These are phyloP conservation scores for Monilinia fructicola DNA, from an alignment of 2,329 filamentous ascomycete species.

Conservation along the genomic window DNA sequence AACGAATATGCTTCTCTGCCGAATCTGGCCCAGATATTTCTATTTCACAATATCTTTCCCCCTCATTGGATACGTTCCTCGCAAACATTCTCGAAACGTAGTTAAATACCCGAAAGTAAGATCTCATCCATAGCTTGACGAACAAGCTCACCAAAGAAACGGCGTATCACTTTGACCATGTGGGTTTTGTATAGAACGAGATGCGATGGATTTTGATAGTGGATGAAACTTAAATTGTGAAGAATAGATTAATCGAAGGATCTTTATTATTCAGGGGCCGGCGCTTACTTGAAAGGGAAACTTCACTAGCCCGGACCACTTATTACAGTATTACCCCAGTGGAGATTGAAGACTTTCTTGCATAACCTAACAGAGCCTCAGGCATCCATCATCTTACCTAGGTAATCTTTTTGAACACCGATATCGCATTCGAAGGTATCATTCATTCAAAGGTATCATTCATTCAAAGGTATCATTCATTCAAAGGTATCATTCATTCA, in stretches of 20 bases:
- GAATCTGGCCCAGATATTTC: not conserved
- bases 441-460: no score
- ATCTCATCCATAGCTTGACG: not conserved
- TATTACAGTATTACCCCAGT: no score
- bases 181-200: not conserved
- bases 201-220: not conserved
- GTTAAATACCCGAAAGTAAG: not conserved
- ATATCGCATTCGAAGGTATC: no score
- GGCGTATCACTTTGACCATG: not conserved
- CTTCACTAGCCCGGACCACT: no score
- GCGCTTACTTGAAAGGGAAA: not conserved
- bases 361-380: not conserved
- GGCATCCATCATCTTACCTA: not conserved
- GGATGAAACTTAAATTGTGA: not conserved
- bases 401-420: not conserved
- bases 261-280: not conserved
- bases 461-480: no score
- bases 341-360: not conserved
- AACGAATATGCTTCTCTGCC: not conserved
- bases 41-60: not conserved
- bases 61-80: not conserved
- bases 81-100: not conserved
- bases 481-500: no score
- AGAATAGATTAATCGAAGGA: not conserved
- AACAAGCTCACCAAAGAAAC: not conserved